phyloP scores from a whole-genome alignment of 1,284 basidiomycete species.

The Moniliophthora roreri region DNA sequence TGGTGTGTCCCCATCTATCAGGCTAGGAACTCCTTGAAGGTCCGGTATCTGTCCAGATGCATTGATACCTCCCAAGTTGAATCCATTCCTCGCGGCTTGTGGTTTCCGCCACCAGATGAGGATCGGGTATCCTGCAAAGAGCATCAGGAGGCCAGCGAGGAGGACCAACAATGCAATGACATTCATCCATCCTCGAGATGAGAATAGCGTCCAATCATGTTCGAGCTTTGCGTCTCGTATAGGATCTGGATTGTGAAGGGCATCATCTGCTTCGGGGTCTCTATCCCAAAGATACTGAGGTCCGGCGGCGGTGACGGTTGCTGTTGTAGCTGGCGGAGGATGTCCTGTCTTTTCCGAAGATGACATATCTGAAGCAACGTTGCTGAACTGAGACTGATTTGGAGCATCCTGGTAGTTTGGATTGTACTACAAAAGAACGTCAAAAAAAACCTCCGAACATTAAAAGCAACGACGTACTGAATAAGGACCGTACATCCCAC shows the following conservation, averaged over 20 bases:
- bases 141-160: conserved; percentile 56
- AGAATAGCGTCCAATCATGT: conserved; percentile 61
- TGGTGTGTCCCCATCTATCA: conserved; percentile 76
- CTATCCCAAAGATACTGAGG: conserved; percentile 74
- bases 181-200: conserved; percentile 75
- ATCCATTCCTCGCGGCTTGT: conserved; percentile 40
- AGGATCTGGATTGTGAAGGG: conserved; percentile 75
- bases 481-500: conserved; percentile 76
- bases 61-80: conserved; percentile 80
- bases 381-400: conserved; percentile 57
- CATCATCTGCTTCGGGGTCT: conserved; percentile 77
- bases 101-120: conserved; percentile 45
- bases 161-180: conserved; percentile 59
- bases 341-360: conserved; percentile 31
- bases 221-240: conserved; percentile 56
- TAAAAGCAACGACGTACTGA: conserved; percentile 50
- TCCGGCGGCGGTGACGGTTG: conserved; percentile 33
- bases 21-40: conserved; percentile 51
- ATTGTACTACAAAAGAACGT: conserved; percentile 47
- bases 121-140: conserved; percentile 83
- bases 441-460: background rate
- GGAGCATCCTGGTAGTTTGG: conserved; percentile 48
- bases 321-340: conserved; percentile 32
- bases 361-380: conserved; percentile 57
- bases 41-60: conserved; percentile 68